Conservation (phyloP, 495 filamentous ascomycete species). For the Neurospora sp. region DNA sequence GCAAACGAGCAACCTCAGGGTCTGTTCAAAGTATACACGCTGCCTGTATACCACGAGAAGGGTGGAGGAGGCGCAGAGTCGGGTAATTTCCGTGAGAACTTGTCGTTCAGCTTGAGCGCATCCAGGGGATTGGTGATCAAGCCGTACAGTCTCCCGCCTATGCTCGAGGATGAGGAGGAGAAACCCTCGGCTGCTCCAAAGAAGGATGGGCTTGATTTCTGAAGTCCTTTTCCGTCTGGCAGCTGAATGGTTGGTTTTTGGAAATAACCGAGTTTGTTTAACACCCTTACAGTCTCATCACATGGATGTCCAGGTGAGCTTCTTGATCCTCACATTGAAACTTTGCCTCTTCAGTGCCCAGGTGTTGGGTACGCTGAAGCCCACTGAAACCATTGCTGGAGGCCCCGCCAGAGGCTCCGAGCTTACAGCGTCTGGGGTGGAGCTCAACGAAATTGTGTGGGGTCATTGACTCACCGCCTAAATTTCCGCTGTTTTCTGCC, state of each 20-base stretch:
- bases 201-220: constrained; percentile 26
- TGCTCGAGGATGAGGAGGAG: constrained; percentile 69
- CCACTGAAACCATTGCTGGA: neutral
- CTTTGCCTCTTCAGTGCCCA: neutral
- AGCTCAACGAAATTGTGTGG: neutral
- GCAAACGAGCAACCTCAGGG: constrained; percentile 74
- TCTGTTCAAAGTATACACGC: constrained; percentile 66
- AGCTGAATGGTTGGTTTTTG: neutral
- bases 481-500: constrained; percentile 4
- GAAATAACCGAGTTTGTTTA: neutral
- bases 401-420: neutral
- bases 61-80: constrained; percentile 66
- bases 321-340: neutral
- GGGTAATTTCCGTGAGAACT: constrained; percentile 63
- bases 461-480: neutral
- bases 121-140: constrained; percentile 73
- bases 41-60: constrained; percentile 80
- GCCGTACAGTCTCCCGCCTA: constrained; percentile 80
- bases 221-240: neutral
- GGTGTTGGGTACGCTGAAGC: neutral
- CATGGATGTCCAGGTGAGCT: neutral
- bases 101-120: constrained; percentile 81
- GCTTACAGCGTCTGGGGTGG: neutral
- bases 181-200: constrained; percentile 27
- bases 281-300: neutral